Percentiles rank a stretch among this genome's conserved stretches.
These are phyloP conservation scores for Cutaneotrichosporon arboriforme DNA, from an alignment of 1,284 basidiomycete species.

Conservation along the genomic window DNA sequence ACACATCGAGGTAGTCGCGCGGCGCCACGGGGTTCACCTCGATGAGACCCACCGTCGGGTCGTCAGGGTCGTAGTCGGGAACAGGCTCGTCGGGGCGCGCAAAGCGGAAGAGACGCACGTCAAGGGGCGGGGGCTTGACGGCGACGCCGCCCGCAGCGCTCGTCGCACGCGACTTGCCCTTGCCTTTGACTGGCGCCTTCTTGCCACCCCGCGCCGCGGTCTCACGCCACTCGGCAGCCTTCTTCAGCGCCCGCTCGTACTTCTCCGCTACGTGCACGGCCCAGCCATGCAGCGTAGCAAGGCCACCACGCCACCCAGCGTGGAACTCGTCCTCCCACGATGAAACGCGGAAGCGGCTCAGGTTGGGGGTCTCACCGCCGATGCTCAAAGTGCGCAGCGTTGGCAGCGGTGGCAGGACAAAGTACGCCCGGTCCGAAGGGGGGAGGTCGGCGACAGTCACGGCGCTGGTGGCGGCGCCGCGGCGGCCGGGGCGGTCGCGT, in stretches of 20 bases:
- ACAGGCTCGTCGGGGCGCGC: conserved; percentile 27
- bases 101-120: conserved; percentile 43
- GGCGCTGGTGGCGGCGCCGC: background rate
- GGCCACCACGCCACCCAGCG: conserved; percentile 44
- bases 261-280: conserved; percentile 42
- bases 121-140: conserved; percentile 32
- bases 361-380: conserved; percentile 42
- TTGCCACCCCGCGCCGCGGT: conserved; percentile 2
- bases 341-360: conserved; percentile 27
- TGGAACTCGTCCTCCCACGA: conserved; percentile 46
- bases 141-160: conserved; percentile 9
- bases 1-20: conserved; percentile 30
- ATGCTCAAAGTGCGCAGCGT: conserved; percentile 40
- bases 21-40: conserved; percentile 18
- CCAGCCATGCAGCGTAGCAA: conserved; percentile 42
- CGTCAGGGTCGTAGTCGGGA: conserved; percentile 14
- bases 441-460: conserved; percentile 25
- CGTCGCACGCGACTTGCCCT: conserved; percentile 24
- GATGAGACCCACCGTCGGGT: conserved; percentile 37
- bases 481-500: conserved; percentile 34
- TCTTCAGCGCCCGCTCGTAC: conserved; percentile 43
- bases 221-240: conserved; percentile 40
- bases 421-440: conserved; percentile 33
- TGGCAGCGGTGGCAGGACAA: conserved; percentile 46
- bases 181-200: conserved; percentile 19